Base-by-base conservation (phyloP, 495 filamentous ascomycete species). In the Hyaloscypha finlandica region DNA sequence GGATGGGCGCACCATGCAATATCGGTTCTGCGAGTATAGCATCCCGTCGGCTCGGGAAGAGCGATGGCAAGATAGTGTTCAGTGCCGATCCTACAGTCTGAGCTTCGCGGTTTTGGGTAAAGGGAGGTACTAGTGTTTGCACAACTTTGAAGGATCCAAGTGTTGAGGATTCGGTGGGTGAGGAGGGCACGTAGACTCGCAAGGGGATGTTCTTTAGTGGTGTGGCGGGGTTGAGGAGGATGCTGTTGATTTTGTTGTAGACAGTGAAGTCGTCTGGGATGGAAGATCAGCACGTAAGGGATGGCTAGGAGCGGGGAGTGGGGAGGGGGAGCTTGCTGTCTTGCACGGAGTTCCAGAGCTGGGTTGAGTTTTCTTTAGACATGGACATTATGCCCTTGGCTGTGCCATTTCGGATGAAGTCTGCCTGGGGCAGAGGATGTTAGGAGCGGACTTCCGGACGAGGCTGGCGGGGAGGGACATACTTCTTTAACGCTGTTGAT, bases 401-500 rank as follows among this genome's bases (percentile, higher is more conserved):
- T 14, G 89, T 96, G 22, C 95, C 93, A 66, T 96, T 93, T 39
- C 95, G 87, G 37, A 97, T 80, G 71, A 93, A 97, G 74, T 97
- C 94, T 22, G 95, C 96, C 83, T 90, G 62, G 20, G 9, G 25
- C 37, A 19, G 9, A 33, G 25, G 30, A 12, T 66, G 59, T 64
- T 56, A 70, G n/a, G 14, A 51, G 31, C 9, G 22, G 39, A 14
- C 52, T 6, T 33, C 4, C 22, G 45, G 22, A 33, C 11, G 16
- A 20, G 48, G 48, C 8, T 51, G 20, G 6, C 51, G 9, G 39
- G n/a, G 5, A 60, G 16, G 37, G n/a, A 16, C 70, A 72, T 73
- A 84, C 86, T 79, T 97, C 94, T 77, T 98, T 99, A 66, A 96
- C 92, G 68, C 87, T 90, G 71, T 99, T 97, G 68, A 96, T 92